Percentiles rank a stretch among this genome's conserved stretches.
These are phyloP conservation scores for Alloteropsis semialata DNA, from an alignment of 176 grass and related monocot genomes.

Conservation along the genomic window DNA sequence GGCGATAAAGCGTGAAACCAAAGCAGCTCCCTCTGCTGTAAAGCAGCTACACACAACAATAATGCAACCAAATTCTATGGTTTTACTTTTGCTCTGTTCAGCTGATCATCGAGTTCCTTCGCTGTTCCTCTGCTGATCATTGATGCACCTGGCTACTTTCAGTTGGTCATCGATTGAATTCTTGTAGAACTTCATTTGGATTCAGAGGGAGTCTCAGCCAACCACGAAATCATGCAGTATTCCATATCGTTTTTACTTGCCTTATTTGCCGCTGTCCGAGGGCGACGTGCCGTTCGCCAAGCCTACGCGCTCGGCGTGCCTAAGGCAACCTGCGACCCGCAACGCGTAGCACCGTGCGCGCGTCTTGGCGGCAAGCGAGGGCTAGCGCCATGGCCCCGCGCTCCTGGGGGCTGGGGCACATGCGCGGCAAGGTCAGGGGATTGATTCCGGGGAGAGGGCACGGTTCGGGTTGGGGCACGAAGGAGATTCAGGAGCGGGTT, in stretches of 20 bases:
- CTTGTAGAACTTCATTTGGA: neutral
- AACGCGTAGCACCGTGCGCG: neutral
- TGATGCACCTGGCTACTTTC: neutral
- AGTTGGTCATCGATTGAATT: neutral
- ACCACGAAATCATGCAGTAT: neutral
- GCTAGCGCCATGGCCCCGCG: too few species aligned
- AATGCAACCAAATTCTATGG: neutral
- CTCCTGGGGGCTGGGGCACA: too few species aligned
- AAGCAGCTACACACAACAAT: neutral
- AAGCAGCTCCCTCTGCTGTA: conserved; percentile 28
- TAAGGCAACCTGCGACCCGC: neutral
- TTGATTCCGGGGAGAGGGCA: too few species aligned
- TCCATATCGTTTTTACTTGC: neutral
- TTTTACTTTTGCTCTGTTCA: neutral
- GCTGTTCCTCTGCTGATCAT: neutral
- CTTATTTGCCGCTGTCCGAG: neutral
- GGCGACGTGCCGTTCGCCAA: neutral
- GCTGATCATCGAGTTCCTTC: neutral
- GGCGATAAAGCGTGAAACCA: neutral
- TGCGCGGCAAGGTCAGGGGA: too few species aligned
- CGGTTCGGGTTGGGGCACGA: neutral
- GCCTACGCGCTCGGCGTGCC: neutral
- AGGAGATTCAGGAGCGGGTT: neutral
- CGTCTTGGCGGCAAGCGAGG: too few species aligned
- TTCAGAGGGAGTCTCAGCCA: neutral